Conservation (phyloP, 352 stramenopile genomes). For the Pythium phragmiticola region DNA sequence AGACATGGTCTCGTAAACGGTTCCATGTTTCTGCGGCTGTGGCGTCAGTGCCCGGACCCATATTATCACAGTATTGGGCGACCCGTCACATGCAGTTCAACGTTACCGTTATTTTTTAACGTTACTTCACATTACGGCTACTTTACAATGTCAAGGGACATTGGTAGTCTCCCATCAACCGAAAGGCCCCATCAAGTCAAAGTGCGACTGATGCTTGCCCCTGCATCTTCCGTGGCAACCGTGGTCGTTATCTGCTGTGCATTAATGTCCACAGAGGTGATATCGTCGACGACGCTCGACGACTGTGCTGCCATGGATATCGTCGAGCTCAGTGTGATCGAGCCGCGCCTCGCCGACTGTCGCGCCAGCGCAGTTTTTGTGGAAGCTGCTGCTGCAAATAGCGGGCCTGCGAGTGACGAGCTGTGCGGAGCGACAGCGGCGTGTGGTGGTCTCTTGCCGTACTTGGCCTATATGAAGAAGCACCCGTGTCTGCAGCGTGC, state of each 20-base stretch:
- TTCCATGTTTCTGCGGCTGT: constrained; percentile 4
- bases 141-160: background rate
- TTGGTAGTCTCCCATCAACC: background rate
- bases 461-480: constrained; percentile 19
- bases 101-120: too few relatives aligned
- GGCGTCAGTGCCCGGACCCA: too few relatives aligned
- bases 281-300: background rate
- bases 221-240: background rate
- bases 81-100: too few relatives aligned
- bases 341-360: constrained; percentile 7
- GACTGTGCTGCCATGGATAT: constrained; percentile 14
- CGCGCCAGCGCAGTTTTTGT: constrained; percentile 3
- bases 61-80: background rate
- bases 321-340: constrained; percentile 15
- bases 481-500: constrained; percentile 5
- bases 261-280: constrained; percentile 1
- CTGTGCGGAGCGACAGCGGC: constrained; percentile 7
- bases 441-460: constrained; percentile 12
- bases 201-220: background rate
- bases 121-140: constrained; percentile 4
- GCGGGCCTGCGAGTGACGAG: background rate
- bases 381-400: background rate
- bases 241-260: background rate
- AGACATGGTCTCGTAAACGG: constrained; percentile 19
- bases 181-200: background rate